A percentile compares a stretch with the other conserved stretches of the same genome.
These are phyloP conservation scores for Paecilomyces dactylethromorphus DNA, from an alignment of 2,329 filamentous ascomycete species.

Conservation along the genomic window DNA sequence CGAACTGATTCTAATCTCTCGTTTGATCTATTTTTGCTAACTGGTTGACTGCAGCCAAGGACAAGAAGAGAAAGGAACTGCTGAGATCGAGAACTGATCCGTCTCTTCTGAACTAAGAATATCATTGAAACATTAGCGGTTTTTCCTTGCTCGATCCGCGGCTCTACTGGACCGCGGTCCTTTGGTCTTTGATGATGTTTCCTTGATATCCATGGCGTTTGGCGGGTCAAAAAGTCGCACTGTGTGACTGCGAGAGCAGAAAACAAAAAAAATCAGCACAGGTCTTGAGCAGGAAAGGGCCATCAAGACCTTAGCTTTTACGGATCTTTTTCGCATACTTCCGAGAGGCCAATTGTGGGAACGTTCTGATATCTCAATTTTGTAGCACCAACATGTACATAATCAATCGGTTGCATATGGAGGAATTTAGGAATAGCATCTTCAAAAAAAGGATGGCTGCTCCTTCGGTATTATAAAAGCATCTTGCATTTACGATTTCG, in stretches of 20 bases:
- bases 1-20: slow-evolving; percentile 2
- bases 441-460: background rate
- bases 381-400: slow-evolving; percentile 5
- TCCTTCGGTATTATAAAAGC: background rate
- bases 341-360: background rate
- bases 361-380: background rate
- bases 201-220: slow-evolving; percentile 39
- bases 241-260: background rate
- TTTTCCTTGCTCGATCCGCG: background rate
- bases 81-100: slow-evolving; percentile 56
- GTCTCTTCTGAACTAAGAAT: slow-evolving; percentile 14
- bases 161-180: slow-evolving; percentile 3
- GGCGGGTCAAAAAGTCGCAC: slow-evolving; percentile 28
- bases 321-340: background rate
- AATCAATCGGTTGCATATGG: slow-evolving; percentile 1
- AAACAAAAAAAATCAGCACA: background rate
- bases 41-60: slow-evolving; percentile 49
- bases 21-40: slow-evolving; percentile 1
- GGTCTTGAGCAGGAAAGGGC: background rate
- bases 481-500: background rate
- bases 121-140: slow-evolving; percentile 9
- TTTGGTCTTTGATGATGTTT: slow-evolving; percentile 20
- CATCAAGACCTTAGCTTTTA: background rate
- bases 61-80: slow-evolving; percentile 58
- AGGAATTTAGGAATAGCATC: background rate